Percentiles rank a stretch among this genome's conserved stretches.
These are phyloP conservation scores for Crucibulum cyathiforme DNA, from an alignment of 1,284 basidiomycete species.

Conservation along the genomic window DNA sequence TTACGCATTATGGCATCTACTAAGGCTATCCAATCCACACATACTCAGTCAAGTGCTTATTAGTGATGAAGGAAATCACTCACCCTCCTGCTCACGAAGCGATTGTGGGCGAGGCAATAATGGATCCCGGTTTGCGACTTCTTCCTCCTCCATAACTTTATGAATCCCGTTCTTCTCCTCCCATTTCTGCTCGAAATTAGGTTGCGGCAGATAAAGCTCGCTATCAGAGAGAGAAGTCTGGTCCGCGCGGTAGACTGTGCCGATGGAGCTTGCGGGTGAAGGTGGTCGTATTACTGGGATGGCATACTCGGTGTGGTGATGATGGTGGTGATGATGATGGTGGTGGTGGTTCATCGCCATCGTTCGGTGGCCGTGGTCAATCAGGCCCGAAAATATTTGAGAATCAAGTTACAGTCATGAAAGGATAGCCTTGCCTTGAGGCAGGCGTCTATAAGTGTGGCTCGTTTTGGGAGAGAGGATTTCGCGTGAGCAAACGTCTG, in stretches of 20 bases:
- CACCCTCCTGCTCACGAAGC: conserved; percentile 50
- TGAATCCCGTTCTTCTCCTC: conserved; percentile 51
- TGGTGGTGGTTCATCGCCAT: neutral
- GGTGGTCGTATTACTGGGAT: conserved; percentile 69
- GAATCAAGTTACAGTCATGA: neutral
- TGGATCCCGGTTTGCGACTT: conserved; percentile 46
- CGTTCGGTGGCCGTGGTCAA: neutral
- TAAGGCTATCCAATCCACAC: conserved; percentile 32
- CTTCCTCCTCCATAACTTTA: conserved; percentile 51
- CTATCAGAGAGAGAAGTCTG: conserved; percentile 63
- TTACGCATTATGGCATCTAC: conserved; percentile 55
- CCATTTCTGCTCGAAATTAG: conserved; percentile 59
- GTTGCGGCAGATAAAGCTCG: conserved; percentile 53
- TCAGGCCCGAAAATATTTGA: neutral
- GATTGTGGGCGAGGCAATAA: conserved; percentile 42
- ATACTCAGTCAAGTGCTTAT: neutral
- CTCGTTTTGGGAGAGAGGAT: no score
- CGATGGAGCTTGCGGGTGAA: conserved; percentile 75
- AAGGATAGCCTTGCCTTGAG: neutral
- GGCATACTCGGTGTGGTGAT: conserved; percentile 58
- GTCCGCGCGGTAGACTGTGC: conserved; percentile 67
- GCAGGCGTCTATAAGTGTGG: no score
- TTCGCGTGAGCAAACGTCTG: no score
- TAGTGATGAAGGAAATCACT: conserved; percentile 19
- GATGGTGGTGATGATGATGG: conserved; percentile 20